These are phyloP conservation scores for Coniochaeta hoffmannii DNA, from an alignment of 2,329 filamentous ascomycete genomes.

Conservation along the genomic window DNA sequence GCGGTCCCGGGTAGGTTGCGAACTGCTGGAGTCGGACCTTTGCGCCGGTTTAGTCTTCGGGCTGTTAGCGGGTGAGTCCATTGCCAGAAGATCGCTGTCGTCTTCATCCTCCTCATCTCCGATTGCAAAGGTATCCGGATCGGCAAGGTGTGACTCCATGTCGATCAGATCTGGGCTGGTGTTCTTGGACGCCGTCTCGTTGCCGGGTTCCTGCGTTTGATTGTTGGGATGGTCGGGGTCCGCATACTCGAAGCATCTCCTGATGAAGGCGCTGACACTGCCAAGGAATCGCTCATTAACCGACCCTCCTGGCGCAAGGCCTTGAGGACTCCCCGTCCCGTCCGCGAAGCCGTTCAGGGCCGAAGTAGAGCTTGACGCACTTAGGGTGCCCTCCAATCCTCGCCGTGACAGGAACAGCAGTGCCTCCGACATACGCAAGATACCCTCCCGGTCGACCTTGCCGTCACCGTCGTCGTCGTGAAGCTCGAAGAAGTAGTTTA, in stretches of 20 bases:
- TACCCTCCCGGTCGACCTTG: constrained; percentile 89
- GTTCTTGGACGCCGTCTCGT: constrained; percentile 13
- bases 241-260: constrained; percentile 95
- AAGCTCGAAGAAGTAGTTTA: constrained; percentile 95
- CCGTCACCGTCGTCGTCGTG: constrained; percentile 92
- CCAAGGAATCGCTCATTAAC: constrained; percentile 84
- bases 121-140: constrained; percentile 59
- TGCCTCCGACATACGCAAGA: constrained; percentile 88
- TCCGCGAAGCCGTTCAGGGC: constrained; percentile 39
- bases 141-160: constrained; percentile 21
- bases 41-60: constrained; percentile 31
- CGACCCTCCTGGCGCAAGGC: constrained; percentile 41
- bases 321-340: constrained; percentile 22
- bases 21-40: constrained; percentile 8
- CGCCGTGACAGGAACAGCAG: constrained; percentile 85
- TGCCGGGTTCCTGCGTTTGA: constrained; percentile 29
- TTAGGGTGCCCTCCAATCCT: constrained; percentile 70
- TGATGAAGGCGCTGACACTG: constrained; percentile 91
- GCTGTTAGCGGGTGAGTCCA: constrained; percentile 39
- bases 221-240: constrained; percentile 77
- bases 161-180: constrained; percentile 5
- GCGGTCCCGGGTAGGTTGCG: constrained; percentile 12
- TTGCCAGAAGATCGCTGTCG: constrained; percentile 53
- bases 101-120: constrained; percentile 62
- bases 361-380: constrained; percentile 53